Evolutionary conservation across 495 filamentous ascomycete genomes (phyloP), one percentile per base, ranked within the genome.

Genomic region (Lasiosphaeria hispida): DNA sequence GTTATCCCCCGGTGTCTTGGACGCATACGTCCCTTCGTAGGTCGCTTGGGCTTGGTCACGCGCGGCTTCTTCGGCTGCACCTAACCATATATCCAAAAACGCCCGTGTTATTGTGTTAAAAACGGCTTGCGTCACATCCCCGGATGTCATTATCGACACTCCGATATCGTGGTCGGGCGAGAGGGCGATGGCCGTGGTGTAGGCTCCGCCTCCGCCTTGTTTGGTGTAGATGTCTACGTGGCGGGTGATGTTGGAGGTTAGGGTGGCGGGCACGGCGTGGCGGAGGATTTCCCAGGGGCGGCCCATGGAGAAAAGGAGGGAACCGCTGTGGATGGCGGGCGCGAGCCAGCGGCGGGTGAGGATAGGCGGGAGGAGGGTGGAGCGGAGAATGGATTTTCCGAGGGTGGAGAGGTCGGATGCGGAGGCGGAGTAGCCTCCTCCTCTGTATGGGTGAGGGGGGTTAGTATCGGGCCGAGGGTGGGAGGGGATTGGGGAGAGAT

Each of bases 231-330:
- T 9, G 43, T 60, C 51, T 3, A 38, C 30, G 41, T 55, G 38
- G 19, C 50, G 58, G 13, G 58, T 60, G 4, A 23, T 13, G 33
- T 30, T 50, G 18, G 48, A 38, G 13, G 36, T 39, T 2, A 34
- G n/a, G 9, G 43, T 48, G 42, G 53, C 51, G 18, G 50, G 43
- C 0, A 42, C 15, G 33, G 15, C 13, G 30, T 41, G 35, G 14
- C 50, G 50, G 10, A 74, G 66, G 59, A 69, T 83, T 49, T 84
- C 83, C 80, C 80, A 84, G 2, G 83, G 83, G 0, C 77, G 72
- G 10, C 82, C 81, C 38, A 84, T 69, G 14, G 72, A 70, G 19
- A 67, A 54, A 2, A 56, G 58, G 0, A 74, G 54, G 11, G 67
- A 68, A 3, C 78, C 70, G 8, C 77, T 78, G 58, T 77, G 71